Conservation (phyloP, 1,284 basidiomycete species). For the Flammula alnicola region DNA sequence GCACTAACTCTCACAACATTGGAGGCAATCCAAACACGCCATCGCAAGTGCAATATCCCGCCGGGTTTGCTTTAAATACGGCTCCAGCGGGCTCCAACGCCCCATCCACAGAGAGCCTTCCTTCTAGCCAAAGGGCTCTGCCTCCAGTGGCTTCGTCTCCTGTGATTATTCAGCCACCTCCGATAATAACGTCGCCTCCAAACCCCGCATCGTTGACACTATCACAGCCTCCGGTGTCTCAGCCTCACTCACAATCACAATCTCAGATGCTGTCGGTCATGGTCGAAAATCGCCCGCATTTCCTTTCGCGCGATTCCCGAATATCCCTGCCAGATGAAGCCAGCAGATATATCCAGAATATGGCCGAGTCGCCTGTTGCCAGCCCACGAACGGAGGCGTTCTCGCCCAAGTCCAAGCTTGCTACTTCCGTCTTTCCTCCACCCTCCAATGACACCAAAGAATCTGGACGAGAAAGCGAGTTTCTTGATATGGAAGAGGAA, state of each 20-base stretch:
- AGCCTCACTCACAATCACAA: conserved; percentile 14
- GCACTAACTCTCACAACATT: conserved; percentile 25
- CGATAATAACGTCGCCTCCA: conserved; percentile 5
- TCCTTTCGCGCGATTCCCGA: conserved; percentile 57
- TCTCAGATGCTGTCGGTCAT: conserved; percentile 36
- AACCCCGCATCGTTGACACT: conserved; percentile 3
- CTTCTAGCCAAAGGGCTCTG: conserved; percentile 15
- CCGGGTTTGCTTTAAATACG: conserved; percentile 21
- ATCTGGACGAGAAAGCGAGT: conserved; percentile 46
- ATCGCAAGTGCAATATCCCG: conserved; percentile 16
- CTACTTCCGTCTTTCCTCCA: conserved; percentile 23
- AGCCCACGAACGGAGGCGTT: conserved; percentile 52
- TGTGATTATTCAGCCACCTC: conserved; percentile 9
- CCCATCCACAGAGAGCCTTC: conserved; percentile 20
- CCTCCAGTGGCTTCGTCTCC: conserved; percentile 13
- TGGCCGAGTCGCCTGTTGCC: conserved; percentile 64
- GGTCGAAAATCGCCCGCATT: conserved; percentile 28
- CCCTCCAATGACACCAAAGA: conserved; percentile 21
- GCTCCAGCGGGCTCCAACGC: conserved; percentile 26
- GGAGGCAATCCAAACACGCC: conserved; percentile 16
- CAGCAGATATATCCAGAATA: conserved; percentile 67
- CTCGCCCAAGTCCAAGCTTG: conserved; percentile 29
- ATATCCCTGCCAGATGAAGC: conserved; percentile 77
- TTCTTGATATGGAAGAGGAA: conserved; percentile 66
- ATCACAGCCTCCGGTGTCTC: conserved; percentile 14